phyloP scores from a whole-genome alignment of 352 stramenopile species.

The Phytopythium montanum region DNA sequence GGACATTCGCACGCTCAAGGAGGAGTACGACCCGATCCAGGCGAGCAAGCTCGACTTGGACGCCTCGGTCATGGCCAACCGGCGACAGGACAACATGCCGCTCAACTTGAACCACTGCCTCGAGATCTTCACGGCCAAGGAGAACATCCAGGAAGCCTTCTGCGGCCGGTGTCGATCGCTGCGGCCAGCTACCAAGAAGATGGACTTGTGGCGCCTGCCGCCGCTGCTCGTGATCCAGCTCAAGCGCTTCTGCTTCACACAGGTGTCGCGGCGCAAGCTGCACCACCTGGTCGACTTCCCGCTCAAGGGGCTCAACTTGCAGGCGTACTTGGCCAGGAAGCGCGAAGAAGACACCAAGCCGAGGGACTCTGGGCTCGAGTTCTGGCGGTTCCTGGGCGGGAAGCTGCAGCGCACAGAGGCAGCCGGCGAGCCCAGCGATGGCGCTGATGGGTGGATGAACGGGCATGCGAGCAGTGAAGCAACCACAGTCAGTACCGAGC shows the following conservation, averaged over 20 bases:
- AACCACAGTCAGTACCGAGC: slow-evolving; percentile 1
- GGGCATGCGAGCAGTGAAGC: not conserved
- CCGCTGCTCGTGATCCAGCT: slow-evolving; percentile 98
- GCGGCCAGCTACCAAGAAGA: slow-evolving; percentile 92
- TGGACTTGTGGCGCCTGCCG: slow-evolving; percentile 97
- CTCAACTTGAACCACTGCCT: slow-evolving; percentile 82
- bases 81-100: slow-evolving; percentile 68
- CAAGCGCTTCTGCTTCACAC: slow-evolving; percentile 99
- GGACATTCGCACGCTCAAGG: slow-evolving; percentile 84
- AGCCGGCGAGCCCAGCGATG: slow-evolving; percentile 18
- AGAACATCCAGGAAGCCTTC: slow-evolving; percentile 78
- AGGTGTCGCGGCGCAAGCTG: slow-evolving; percentile 91
- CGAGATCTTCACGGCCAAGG: slow-evolving; percentile 83
- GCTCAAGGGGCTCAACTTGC: slow-evolving; percentile 90
- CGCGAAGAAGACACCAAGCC: slow-evolving; percentile 24
- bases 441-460: not conserved
- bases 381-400: slow-evolving; percentile 71
- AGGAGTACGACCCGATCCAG: slow-evolving; percentile 85
- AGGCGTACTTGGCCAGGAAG: slow-evolving; percentile 71
- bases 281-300: slow-evolving; percentile 96
- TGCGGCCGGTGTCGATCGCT: slow-evolving; percentile 87
- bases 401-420: slow-evolving; percentile 29
- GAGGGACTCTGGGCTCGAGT: not conserved
- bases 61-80: slow-evolving; percentile 57
- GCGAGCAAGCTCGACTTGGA: slow-evolving; percentile 77